phyloP scores from a whole-genome alignment of 2,329 filamentous ascomycete species.

The Ophiocordyceps camponoti-leonardi region DNA sequence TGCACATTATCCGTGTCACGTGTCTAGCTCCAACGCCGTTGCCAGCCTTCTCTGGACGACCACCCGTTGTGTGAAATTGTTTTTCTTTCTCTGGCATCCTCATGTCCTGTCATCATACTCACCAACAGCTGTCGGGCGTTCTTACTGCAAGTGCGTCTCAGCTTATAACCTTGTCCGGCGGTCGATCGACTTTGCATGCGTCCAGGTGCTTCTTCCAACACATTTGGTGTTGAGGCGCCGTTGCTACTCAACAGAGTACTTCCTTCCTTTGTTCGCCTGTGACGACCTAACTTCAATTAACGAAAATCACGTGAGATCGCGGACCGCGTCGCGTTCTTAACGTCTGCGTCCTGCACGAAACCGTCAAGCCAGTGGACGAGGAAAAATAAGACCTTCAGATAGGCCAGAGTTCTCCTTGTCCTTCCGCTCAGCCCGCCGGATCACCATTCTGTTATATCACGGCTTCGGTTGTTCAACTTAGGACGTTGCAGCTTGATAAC shows the following conservation, averaged over 20 bases:
- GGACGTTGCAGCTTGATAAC: neutral
- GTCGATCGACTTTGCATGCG: neutral
- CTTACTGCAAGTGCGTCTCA: neutral
- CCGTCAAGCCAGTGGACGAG: neutral
- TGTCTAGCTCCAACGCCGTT: neutral
- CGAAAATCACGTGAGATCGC: conserved; percentile 17
- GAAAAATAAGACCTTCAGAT: too few species aligned
- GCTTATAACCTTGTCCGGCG: neutral
- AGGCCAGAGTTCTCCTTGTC: too few species aligned
- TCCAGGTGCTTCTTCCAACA: neutral
- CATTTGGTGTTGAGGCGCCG: neutral
- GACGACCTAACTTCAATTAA: conserved; percentile 8
- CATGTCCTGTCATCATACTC: neutral
- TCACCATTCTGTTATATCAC: neutral
- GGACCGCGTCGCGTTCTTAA: conserved; percentile 11
- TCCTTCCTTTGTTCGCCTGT: too few species aligned
- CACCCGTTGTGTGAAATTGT: neutral
- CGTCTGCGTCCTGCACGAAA: neutral
- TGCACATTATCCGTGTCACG: neutral
- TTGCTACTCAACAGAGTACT: neutral
- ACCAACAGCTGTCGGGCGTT: neutral
- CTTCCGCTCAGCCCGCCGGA: too few species aligned
- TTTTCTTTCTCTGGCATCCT: neutral
- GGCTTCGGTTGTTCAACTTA: neutral
- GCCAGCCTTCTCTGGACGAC: neutral